Evolutionary conservation across 768 basidiomycete species (phyloP), one percentile per base, ranked within the genome.

Genomic region (Tremella fuciformis): DNA sequence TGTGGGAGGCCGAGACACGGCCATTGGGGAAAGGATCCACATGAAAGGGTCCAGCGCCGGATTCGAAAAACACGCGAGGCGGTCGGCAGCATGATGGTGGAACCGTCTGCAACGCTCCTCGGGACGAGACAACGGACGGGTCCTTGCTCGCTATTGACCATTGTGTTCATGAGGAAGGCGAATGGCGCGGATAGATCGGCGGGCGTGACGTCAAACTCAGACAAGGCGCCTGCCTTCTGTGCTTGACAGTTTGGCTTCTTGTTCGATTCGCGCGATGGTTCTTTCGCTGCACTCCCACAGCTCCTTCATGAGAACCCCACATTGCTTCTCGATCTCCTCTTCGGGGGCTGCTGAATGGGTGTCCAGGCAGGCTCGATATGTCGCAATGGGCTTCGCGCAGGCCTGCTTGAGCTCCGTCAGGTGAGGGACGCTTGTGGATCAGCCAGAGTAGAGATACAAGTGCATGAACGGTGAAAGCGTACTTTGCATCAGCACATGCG

Each of bases 281-380:
- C 65, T 42, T 56, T 76, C 75, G 50, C 61, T 68, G 47, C 75
- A 76, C 53, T 71, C 57, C 75, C 75, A 76, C 6, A 76, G 50
- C 8, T 64, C 62, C 47, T 65, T 76, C 71, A 76, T 67, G 39
- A 65, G 39, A 8, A 50, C 59, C 7, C 58, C 57, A 50, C 75
- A 76, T 16, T 52, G 42, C 26, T 63, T 55, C 57, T 65, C 52
- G n/a, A 71, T 60, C 49, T 63, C 61, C 8, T 66, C 56, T 16
- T 76, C 72, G 7, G 63, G 39, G 44, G 57, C 59, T 13, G 58
- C 46, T 11, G 60, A 65, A 49, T 67, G 58, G 40, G 59, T 55
- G 34, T 73, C 68, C 19, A 76, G 58, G 57, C 75, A 76, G 25
- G 59, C 38, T 7, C 70, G 56, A 56, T 76, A 76, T 2, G 58